Conservation (phyloP, 1,139 yeast genomes). For the Trichomonascaceae sp. region DNA sequence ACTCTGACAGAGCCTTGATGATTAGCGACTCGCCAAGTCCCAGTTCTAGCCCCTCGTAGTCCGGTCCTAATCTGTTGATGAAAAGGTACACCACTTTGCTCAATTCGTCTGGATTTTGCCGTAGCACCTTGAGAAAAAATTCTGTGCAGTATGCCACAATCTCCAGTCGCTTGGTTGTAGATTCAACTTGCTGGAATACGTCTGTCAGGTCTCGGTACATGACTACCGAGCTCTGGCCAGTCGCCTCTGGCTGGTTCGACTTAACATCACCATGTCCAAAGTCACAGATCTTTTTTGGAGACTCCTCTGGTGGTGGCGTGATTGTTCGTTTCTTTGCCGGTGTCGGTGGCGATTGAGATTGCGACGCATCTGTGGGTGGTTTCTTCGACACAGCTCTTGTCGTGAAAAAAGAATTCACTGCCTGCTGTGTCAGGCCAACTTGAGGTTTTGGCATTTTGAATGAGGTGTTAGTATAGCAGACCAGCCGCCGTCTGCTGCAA, state of each 20-base stretch:
- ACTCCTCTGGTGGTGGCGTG: too few relatives aligned
- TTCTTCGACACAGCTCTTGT: background rate
- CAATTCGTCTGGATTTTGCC: constrained; percentile 44
- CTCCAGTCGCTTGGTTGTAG: constrained; percentile 68
- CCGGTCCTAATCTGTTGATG: constrained; percentile 87
- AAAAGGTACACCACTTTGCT: constrained; percentile 67
- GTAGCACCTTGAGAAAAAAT: constrained; percentile 51
- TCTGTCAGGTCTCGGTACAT: constrained; percentile 54
- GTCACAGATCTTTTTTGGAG: too few relatives aligned
- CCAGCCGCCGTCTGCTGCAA: too few relatives aligned
- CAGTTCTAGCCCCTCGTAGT: constrained; percentile 82
- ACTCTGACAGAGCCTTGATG: constrained; percentile 78
- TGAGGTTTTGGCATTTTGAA: background rate
- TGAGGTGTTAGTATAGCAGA: too few relatives aligned
- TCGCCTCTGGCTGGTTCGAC: constrained; percentile 52
- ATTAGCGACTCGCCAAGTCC: constrained; percentile 86
- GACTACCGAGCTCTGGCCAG: too few relatives aligned
- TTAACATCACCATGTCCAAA: constrained; percentile 92
- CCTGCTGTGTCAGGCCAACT: background rate
- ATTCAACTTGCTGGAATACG: constrained; percentile 63
- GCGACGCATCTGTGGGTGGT: background rate
- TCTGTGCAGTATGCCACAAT: constrained; percentile 63
- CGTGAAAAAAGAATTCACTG: background rate
- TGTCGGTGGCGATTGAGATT: background rate
- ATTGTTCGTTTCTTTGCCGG: too few relatives aligned